phyloP scores from a whole-genome alignment of 2,329 filamentous ascomycete genomes.

The Monosporascus sp. region DNA sequence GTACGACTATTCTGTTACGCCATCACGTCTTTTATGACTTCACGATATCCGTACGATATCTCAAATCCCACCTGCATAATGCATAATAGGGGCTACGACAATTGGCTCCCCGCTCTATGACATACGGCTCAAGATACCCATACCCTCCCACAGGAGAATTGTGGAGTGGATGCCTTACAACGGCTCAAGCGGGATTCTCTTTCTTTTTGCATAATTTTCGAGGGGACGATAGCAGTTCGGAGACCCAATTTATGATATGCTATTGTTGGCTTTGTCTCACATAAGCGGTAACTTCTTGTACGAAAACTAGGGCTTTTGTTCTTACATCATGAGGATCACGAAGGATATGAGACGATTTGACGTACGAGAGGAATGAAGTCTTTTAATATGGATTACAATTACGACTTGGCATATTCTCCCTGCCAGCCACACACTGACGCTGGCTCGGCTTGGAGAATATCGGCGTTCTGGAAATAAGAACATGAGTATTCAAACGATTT shows the following conservation, averaged over 20 bases:
- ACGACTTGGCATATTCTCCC: constrained; percentile 20
- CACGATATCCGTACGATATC: constrained; percentile 12
- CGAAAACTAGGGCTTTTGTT: constrained; percentile 10
- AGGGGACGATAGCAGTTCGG: constrained; percentile 11
- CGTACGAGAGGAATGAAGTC: constrained; percentile 18
- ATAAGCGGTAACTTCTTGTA: constrained; percentile 16
- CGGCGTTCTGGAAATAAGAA: constrained; percentile 13
- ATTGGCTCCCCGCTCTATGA: constrained; percentile 3
- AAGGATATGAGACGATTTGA: constrained; percentile 23
- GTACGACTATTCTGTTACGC: constrained; percentile 17
- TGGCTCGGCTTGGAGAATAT: constrained; percentile 19
- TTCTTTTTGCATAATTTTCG: constrained; percentile 4
- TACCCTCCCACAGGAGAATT: constrained; percentile 6
- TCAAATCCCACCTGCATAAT: constrained; percentile 10
- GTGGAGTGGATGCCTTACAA: constrained; percentile 1
- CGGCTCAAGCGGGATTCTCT: neutral
- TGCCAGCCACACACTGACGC: constrained; percentile 13
- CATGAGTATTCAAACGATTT: constrained; percentile 15
- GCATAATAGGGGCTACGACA: constrained; percentile 10
- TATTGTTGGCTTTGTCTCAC: constrained; percentile 2
- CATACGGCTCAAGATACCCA: constrained; percentile 6
- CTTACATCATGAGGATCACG: constrained; percentile 19
- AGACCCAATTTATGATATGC: constrained; percentile 14
- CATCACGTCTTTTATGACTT: constrained; percentile 17
- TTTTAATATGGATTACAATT: constrained; percentile 20